phyloP scores from a whole-genome alignment of 352 stramenopile genomes.

The Globisporangium yorkense region DNA sequence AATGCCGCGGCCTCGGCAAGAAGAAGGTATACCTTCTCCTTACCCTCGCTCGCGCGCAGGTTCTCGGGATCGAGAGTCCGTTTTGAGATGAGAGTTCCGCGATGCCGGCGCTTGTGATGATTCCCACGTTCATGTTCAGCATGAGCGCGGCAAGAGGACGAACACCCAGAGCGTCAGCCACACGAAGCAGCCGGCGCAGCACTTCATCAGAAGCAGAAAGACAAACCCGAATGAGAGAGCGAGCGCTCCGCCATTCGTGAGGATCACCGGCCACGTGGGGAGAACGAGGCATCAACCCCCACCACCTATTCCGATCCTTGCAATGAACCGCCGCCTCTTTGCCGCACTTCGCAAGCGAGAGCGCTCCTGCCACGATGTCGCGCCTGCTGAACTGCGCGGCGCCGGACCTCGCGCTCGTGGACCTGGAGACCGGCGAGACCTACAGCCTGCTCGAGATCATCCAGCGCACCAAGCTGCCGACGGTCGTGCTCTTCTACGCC shows the following conservation, averaged over 20 bases:
- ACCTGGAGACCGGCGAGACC: conserved; percentile 42
- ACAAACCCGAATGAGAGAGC: conserved; percentile 54
- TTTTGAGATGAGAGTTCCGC: conserved; percentile 32
- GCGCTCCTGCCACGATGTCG: conserved; percentile 21
- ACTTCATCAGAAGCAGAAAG: conserved; percentile 68
- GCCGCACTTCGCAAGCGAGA: not conserved
- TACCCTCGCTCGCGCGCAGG: conserved; percentile 48
- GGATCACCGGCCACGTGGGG: conserved; percentile 47
- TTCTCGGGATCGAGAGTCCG: conserved; percentile 44
- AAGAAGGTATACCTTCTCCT: conserved; percentile 58
- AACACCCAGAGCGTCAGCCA: conserved; percentile 68
- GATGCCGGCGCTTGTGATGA: conserved; percentile 52
- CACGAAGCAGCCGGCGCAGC: conserved; percentile 66
- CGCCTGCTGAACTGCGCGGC: conserved; percentile 39
- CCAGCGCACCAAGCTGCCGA: conserved; percentile 24
- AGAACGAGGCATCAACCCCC: too few relatives aligned
- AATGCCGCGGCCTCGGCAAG: conserved; percentile 56
- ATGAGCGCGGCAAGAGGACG: conserved; percentile 55
- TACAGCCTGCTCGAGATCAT: conserved; percentile 30
- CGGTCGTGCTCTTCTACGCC: conserved; percentile 54
- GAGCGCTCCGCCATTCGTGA: conserved; percentile 37
- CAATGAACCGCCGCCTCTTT: too few relatives aligned
- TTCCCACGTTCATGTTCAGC: conserved; percentile 63
- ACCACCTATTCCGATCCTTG: not conserved
- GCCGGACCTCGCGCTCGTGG: conserved; percentile 39